Base-by-base conservation (phyloP, 768 basidiomycete species). In the Trametes cinnabarina region DNA sequence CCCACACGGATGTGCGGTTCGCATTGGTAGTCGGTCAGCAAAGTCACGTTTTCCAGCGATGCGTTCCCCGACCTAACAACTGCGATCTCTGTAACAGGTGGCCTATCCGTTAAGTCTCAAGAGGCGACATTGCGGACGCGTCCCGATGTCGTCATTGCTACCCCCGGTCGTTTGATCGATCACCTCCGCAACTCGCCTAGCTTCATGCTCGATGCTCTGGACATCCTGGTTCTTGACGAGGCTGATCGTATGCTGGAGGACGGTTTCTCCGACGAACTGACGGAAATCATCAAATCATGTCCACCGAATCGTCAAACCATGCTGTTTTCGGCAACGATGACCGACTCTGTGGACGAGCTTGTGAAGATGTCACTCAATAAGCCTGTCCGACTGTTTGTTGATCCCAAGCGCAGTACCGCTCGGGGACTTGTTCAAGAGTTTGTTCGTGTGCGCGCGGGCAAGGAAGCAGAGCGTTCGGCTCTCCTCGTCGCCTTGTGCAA, bases 311-410 rank as follows among this genome's bases (percentile, higher is more conserved):
- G 97, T 35, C 97, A 98, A 71, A 98, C 97, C 3, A 96, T 99
- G 94, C 80, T 99, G 35, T 99, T 99, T 74, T 97, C 94, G 0
- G 97, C 97, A 2, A 99, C 97, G 1, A 98, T 98, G 90, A 98
- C 95, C 4, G 97, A 99, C 72, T 89, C 90, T 1, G 90, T 98
- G 9, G 92, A 97, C 65, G 88, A 94, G 68, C 82, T 99, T 47
- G 90, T 98, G 56, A 87, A 86, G 67, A 88, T 98, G 81, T 92
- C 92, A 12, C 75, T 98, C 47, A 89, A 93, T 71, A 94, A 89
- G 70, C 97, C 97, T 5, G 92, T 95, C 9, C 83, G 95, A 42
- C 79, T 98, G 30, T 98, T 98, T 70, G 95, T 99, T 20, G 97
- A 98, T 68, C 93, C 94, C 8, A 94, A 95, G 70, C 84, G 88